Base-by-base conservation (phyloP, 768 basidiomycete species). In the Suillus subaureus region DNA sequence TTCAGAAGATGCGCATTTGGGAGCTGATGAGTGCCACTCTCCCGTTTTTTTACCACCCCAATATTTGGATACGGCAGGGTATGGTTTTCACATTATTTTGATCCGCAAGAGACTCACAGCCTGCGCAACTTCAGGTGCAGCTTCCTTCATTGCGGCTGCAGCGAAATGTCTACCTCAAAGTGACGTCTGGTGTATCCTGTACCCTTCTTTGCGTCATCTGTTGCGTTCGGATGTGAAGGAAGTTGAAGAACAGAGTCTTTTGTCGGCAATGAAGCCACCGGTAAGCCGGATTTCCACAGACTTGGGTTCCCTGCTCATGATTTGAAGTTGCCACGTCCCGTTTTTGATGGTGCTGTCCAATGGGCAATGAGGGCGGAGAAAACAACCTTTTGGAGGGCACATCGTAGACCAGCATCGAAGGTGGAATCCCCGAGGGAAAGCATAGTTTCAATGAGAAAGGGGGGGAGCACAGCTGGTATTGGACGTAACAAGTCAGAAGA, bases 111-210 rank as follows among this genome's bases (percentile, higher is more conserved):
- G 6, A n/a, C 31, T 60, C 21, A 64, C 8, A 68, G 49, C 18
- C 61, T 33, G 61, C 56, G 42, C 11, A 47, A 61, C 23, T 67
- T 11, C 67, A 97, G 96, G 92, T 28, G 88, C 96, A 21, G 89
- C 88, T 15, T 89, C 93, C 0, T 96, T 99, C 74, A 90, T 99
- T 52, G 89, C 93, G 2, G 89, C 94, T 5, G 91, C 94, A 11
- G 90, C 92, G 2, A 88, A 89, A 51, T 90, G 92, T 68, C 84
- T 99, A 7, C 92, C 91, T 0, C 77, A 82, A 3, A 95, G 94
- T 62, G 97, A 99, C 73, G 89, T 94, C 26, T 99, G 97, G 97
- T 98, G 96, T 72, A 97, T 99, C 49, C 77, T 99, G 11, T 99
- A 99, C 70, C 97, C 97, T 0, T 93, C 92, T 0, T 78, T 99